Base-by-base conservation (phyloP, 2,329 filamentous ascomycete species). In the Cadophora sp. region DNA sequence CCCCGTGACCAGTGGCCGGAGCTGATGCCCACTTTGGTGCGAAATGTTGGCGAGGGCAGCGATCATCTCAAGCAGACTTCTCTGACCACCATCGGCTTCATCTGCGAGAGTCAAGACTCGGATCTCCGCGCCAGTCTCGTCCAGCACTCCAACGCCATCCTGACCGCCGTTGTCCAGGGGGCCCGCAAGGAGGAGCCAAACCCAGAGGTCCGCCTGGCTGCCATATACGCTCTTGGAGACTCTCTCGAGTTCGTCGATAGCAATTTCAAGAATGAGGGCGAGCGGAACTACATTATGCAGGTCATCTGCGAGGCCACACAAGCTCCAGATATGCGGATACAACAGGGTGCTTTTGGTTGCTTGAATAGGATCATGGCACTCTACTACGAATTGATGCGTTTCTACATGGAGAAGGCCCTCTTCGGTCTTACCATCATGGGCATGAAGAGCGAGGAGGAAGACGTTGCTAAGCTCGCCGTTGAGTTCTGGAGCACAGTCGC, bases 401-500 rank as follows among this genome's bases (percentile, higher is more conserved):
- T 97, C 82, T 99, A 99, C 84, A 99, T 99, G 96, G 96, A 99
- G 85, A 98, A 98, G 88, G 96, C 96, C 43, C 87, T 99, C 51
- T 99, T 99, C 76, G 96, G 96, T 66, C 86, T 99, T 48, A 99
- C 96, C 47, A 97, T 99, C 71, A 90, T 97, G 79, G 96, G 96
- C 73, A 99, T 99, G 96, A 97, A 97, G 87, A 96, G 89, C 75
- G 91, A 94, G 8, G 96, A 99, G 75, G 96, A 99, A 80, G 96
- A 99, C 78, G 96, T 99, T 63, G 92, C 96, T 70, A 99, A 99
- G 86, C 86, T 99, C 65, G 96, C 96, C 45, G 94, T 99, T 73
- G 96, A 99, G 79, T 99, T 99, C 83, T 99, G 96, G 96, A 98
- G 95, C 84, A 97, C 96, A n/a, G 96, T 99, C 59, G 99, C 96